Evolutionary conservation across 352 stramenopile species (phyloP).

Genomic region (Lagenidium giganteum): DNA sequence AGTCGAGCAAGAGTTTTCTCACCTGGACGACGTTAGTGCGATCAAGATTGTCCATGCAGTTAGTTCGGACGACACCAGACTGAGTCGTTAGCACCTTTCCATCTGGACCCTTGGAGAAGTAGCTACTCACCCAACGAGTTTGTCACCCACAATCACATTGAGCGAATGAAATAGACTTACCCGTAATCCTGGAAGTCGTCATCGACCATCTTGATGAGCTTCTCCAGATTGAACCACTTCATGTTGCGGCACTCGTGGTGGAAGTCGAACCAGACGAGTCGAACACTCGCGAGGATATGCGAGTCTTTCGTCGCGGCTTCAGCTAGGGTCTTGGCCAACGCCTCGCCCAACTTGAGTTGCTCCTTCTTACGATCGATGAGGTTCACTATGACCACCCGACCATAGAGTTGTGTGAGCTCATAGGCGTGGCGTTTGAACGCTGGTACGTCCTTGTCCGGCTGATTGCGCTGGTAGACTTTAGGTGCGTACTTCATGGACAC

Average conservation of each 20-base stretch:
- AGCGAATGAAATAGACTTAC: constrained; percentile 29
- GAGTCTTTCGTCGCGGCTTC: constrained; percentile 44
- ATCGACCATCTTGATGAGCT: constrained; percentile 86
- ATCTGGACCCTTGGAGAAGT: constrained; percentile 47
- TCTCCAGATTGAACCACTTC: constrained; percentile 89
- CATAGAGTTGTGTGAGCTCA: constrained; percentile 60
- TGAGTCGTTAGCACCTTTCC: constrained; percentile 65
- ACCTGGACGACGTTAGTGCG: constrained; percentile 83
- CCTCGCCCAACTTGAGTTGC: constrained; percentile 88
- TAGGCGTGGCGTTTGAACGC: constrained; percentile 59
- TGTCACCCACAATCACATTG: no score
- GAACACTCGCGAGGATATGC: constrained; percentile 55
- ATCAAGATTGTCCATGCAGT: constrained; percentile 99
- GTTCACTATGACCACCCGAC: constrained; percentile 89
- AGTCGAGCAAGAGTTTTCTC: no score
- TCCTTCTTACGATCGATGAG: constrained; percentile 94
- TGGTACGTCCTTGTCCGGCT: constrained; percentile 35
- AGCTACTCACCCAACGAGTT: constrained; percentile 29
- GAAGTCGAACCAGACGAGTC: constrained; percentile 96
- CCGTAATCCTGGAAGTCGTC: constrained; percentile 74
- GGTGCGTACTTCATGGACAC: constrained; percentile 93
- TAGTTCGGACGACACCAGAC: constrained; percentile 92
- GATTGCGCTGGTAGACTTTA: constrained; percentile 59
- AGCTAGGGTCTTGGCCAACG: constrained; percentile 79
- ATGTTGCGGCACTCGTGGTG: constrained; percentile 94